These are phyloP conservation scores for Skeletonema marinoi DNA, from an alignment of 108 stramenopile species.

Conservation along the genomic window DNA sequence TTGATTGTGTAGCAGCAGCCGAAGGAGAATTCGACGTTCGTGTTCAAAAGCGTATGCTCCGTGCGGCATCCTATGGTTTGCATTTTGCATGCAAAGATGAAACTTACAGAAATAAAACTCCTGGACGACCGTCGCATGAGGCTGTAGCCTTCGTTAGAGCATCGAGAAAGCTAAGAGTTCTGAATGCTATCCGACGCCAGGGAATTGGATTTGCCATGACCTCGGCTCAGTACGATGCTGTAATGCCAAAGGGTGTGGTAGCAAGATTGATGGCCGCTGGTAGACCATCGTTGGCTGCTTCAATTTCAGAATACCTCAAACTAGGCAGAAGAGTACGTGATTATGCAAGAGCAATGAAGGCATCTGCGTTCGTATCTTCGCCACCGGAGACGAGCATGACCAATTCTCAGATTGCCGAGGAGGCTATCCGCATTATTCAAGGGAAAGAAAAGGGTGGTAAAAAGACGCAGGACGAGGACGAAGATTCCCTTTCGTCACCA, in stretches of 20 bases:
- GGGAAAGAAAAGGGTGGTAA: constrained; percentile 41
- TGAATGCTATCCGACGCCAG: constrained; percentile 84
- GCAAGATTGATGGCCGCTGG: constrained; percentile 72
- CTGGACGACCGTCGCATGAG: constrained; percentile 58
- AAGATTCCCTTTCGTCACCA: constrained; percentile 10
- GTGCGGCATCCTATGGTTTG: constrained; percentile 94
- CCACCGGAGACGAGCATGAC: constrained; percentile 8
- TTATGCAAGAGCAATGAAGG: constrained; percentile 77
- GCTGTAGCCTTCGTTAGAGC: constrained; percentile 73
- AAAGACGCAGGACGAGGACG: constrained; percentile 13
- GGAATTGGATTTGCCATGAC: constrained; percentile 86
- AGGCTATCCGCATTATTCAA: constrained; percentile 70
- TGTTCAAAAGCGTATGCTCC: constrained; percentile 87
- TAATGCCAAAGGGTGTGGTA: constrained; percentile 79
- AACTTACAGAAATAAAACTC: constrained; percentile 36
- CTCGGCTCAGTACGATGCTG: constrained; percentile 81
- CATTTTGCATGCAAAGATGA: constrained; percentile 82
- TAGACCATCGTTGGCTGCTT: constrained; percentile 72
- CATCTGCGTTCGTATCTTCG: constrained; percentile 65
- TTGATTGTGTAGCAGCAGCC: constrained; percentile 87
- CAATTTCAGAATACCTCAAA: constrained; percentile 67
- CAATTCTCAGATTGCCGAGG: constrained; percentile 74
- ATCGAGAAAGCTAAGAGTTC: constrained; percentile 78
- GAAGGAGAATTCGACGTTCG: constrained; percentile 85
- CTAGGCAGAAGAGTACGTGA: constrained; percentile 70